Percentiles rank a stretch among this genome's conserved stretches.
Conservation (phyloP, 352 stramenopile species). For the Pythium grandisporangium region DNA sequence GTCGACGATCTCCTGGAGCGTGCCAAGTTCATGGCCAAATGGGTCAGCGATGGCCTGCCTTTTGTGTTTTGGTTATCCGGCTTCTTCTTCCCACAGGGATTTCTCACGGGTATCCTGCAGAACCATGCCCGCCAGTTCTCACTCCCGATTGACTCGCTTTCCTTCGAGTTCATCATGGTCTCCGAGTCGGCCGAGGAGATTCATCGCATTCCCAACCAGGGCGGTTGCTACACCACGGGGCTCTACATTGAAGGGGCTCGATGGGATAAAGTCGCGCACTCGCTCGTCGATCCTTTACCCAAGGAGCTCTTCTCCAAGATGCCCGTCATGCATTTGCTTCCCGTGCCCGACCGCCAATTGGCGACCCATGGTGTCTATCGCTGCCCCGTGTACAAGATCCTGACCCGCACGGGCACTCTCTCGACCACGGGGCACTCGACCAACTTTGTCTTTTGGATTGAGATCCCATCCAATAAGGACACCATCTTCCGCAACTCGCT, state of each 20-base stretch:
- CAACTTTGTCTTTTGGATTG: conserved; percentile 95
- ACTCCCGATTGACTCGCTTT: conserved; percentile 71
- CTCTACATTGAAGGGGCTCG: conserved; percentile 86
- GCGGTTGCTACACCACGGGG: conserved; percentile 84
- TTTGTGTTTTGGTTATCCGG: conserved; percentile 66
- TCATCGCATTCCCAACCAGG: conserved; percentile 21
- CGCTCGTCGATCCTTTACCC: conserved; percentile 81
- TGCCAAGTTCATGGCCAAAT: conserved; percentile 51
- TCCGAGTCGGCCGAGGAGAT: conserved; percentile 23
- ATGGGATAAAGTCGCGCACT: conserved; percentile 63
- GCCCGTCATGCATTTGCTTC: conserved; percentile 84
- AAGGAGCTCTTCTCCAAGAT: conserved; percentile 92
- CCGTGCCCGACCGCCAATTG: conserved; percentile 65
- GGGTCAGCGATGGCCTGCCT: conserved; percentile 41
- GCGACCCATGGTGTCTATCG: conserved; percentile 85
- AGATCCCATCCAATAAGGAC: conserved; percentile 76
- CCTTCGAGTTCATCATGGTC: conserved; percentile 57
- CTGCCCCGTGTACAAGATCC: conserved; percentile 94
- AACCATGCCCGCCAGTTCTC: conserved; percentile 75
- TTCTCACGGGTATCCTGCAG: conserved; percentile 74
- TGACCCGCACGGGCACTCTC: conserved; percentile 84
- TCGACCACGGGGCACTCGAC: conserved; percentile 89
- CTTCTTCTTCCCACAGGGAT: conserved; percentile 76
- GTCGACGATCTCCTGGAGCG: conserved; percentile 83
- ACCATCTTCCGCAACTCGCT: conserved; percentile 82